phyloP scores from a whole-genome alignment of 2,329 filamentous ascomycete genomes.

The Fusarium pseudoanthophilum region DNA sequence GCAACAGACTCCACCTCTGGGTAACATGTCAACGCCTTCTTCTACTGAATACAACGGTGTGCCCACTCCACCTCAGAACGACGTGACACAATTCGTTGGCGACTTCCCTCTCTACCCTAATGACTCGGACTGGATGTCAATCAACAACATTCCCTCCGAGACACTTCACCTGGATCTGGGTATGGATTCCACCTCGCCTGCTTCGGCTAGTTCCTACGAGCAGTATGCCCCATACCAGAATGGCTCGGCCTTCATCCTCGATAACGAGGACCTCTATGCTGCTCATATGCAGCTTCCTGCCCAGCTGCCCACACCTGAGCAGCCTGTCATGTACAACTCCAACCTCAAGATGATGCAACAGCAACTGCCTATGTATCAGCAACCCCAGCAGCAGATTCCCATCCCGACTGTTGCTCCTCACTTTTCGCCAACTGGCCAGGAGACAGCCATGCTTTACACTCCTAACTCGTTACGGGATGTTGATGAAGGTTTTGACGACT shows the following conservation, averaged over 20 bases:
- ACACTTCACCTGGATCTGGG: conserved; percentile 55
- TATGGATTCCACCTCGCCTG: conserved; percentile 54
- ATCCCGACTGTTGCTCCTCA: conserved; percentile 56
- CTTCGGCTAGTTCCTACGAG: conserved; percentile 53
- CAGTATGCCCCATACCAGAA: conserved; percentile 72
- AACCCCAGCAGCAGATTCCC: conserved; percentile 41
- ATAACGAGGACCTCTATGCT: conserved; percentile 71
- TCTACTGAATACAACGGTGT: conserved; percentile 62
- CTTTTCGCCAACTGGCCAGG: conserved; percentile 75
- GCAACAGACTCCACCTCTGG: conserved; percentile 68
- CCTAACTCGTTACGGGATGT: conserved; percentile 69
- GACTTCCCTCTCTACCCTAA: conserved; percentile 63
- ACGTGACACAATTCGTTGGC: conserved; percentile 47
- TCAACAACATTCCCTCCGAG: conserved; percentile 47
- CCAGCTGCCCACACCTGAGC: conserved; percentile 53
- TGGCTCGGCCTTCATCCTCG: conserved; percentile 68
- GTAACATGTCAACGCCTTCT: conserved; percentile 71
- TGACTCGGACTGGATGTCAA: conserved; percentile 58
- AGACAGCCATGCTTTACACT: conserved; percentile 75
- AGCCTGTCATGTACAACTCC: conserved; percentile 51
- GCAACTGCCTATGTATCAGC: conserved; percentile 52
- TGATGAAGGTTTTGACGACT: conserved; percentile 74
- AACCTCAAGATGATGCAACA: conserved; percentile 55
- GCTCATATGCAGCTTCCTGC: conserved; percentile 67
- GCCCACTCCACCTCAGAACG: conserved; percentile 68